Conservation (phyloP, 495 filamentous ascomycete genomes). For the Schizothecium vesticola region DNA sequence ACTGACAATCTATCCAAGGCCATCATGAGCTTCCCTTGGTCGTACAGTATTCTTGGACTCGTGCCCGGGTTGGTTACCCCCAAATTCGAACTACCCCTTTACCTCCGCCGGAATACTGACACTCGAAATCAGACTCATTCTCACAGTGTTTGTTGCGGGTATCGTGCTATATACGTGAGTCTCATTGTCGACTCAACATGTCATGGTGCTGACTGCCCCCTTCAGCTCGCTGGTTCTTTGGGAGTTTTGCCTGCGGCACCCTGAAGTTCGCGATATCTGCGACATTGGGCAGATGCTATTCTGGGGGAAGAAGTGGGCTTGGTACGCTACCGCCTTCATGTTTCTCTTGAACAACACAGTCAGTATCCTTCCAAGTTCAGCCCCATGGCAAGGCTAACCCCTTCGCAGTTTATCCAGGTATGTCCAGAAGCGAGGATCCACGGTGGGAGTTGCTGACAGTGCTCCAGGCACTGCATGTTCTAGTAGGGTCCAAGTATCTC, state of each 20-base stretch:
- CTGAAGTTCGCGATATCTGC: conserved; percentile 82
- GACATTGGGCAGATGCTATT: conserved; percentile 88
- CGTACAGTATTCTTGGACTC: conserved; percentile 77
- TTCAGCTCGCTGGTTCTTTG: conserved; percentile 65
- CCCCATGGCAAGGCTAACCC: conserved; percentile 9
- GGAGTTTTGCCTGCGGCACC: conserved; percentile 82
- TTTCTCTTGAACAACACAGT: conserved; percentile 90
- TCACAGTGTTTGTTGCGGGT: conserved; percentile 69
- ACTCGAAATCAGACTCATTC: conserved; percentile 48
- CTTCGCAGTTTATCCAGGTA: conserved; percentile 16
- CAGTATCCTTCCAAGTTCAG: conserved; percentile 50
- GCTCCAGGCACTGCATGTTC: conserved; percentile 61
- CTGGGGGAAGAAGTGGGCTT: conserved; percentile 70
- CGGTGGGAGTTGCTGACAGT: conserved; percentile 15
- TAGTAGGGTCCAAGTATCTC: conserved; percentile 74
- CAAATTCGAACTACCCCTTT: conserved; percentile 1
- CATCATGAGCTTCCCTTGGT: conserved; percentile 92
- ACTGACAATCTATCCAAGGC: conserved; percentile 37
- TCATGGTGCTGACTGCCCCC: neutral
- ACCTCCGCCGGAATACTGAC: conserved; percentile 11
- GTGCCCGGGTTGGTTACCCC: conserved; percentile 59
- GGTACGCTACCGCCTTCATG: conserved; percentile 82
- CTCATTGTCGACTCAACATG: neutral
- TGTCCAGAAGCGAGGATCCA: neutral
- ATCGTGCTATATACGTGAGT: conserved; percentile 70